Evolutionary conservation across 108 stramenopile species (phyloP), one percentile per base, ranked within the genome.

Genomic region (Schizochytrium sp.): DNA sequence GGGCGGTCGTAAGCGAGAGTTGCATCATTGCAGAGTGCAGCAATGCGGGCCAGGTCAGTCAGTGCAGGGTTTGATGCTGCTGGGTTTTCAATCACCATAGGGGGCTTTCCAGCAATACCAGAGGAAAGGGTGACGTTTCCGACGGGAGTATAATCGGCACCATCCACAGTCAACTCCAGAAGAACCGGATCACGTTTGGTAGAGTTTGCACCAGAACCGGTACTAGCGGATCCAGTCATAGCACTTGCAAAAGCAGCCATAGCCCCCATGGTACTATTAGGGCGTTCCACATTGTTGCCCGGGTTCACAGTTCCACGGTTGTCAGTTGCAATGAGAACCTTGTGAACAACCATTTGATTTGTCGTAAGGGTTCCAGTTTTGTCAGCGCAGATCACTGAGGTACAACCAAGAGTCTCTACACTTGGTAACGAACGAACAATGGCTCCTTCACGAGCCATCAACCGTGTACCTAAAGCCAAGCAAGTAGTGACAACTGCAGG

Each of bases 331-430:
- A 92, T 93, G 1, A 94, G 91, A 17, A 94, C 87, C 57, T 89
- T 76, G 89, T 92, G 76, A 38, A 88, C 93, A 4, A 93, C 92
- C 99, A 99, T 99, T 93, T 97, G 96, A 93, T 98, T 98, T 89
- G 97, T 95, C 10, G 99, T 99, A 59, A 99, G 92, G 2, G 98
- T 98, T 0, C 99, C 99, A 3, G 99, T 99, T 94, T 99, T 98
- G 93, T 99, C 99, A 3, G 96, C 95, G 53, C 95, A 96, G 58
- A 99, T 93, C 2, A 97, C 96, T 1, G 97, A 97, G 0, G 96
- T 94, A 92, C 97, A 98, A 12, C 98, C 98, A 87, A 98, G 92
- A 3, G 97, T 96, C 92, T 98, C 98, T 19, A 98, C 97, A 3
- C 97, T 96, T 1, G 98, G 95, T n/a, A 99, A 91, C 72, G 97